Base-by-base conservation (phyloP, 306 rosid genomes). In the Vigna hirtella region DNA sequence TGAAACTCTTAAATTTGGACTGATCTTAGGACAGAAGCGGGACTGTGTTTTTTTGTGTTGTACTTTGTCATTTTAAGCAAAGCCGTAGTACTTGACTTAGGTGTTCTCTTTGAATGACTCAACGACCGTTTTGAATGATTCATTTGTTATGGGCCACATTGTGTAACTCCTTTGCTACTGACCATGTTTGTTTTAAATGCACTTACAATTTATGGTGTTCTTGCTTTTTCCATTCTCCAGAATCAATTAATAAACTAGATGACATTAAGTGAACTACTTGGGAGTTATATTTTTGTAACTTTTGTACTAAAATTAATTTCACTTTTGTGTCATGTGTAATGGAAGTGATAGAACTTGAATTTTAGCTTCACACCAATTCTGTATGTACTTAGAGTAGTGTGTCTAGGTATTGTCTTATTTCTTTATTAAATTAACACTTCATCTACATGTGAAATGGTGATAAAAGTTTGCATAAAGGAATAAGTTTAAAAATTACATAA, bases 1-100 rank as follows among this genome's bases (percentile, higher is more conserved):
- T 43, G 34, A 56, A 62, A 74, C 56, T 22, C 34, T 12, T 65
- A 77, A 28, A 32, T 78, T 81, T 75, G 80, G 83, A 76, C 48
- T 63, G 66, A 36, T 51, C 2, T 2, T 6, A 38, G 9, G n/a
- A 72, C 20, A 52, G 59, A 24, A 5, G 40, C 56, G 70, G 16
- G 11, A 22, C 34, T 62, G 48, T 77, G 56, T 50, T 18, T 62
- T 52, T 63, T 15, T 30, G 43, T 2, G 3, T 7, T 8, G 51
- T 28, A 66, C 36, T 32, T 75, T 22, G 62, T 70, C 57, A 67
- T 80, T 48, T 75, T 9, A 55, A 70, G 77, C 55, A 57, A 57
- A 70, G 72, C 66, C 77, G 0, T 48, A 76, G 66, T 30, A 17
- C 74, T 34, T 9, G 47, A 42, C 47, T 42, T 42, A 42, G 47